Conservation (phyloP, 495 filamentous ascomycete species). For the Xylaria acuta region DNA sequence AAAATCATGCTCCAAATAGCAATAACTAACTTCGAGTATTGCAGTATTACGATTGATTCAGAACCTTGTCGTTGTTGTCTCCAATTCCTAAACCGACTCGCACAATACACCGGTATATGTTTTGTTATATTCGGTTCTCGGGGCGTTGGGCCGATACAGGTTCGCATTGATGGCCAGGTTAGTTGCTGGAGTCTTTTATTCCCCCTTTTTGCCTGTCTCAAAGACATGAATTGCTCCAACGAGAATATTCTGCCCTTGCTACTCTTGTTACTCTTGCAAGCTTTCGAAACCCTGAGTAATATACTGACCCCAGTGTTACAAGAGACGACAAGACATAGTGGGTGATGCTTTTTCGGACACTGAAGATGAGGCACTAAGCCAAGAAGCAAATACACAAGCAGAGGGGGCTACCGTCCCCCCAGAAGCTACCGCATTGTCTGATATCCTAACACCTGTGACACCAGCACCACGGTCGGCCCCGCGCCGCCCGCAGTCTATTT, state of each 20-base stretch:
- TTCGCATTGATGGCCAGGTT: conserved; percentile 25
- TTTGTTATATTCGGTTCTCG: conserved; percentile 24
- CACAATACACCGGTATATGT: conserved; percentile 30
- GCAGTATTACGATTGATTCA: conserved; percentile 35
- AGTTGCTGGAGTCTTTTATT: too few species aligned
- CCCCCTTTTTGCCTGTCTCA: too few species aligned
- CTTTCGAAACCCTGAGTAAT: too few species aligned
- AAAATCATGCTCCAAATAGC: too few species aligned
- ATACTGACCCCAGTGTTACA: too few species aligned
- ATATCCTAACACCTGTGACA: neutral
- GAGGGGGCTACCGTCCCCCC: neutral
- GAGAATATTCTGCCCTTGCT: too few species aligned
- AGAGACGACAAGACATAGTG: conserved; percentile 28
- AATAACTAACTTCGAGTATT: too few species aligned
- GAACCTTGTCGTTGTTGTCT: conserved; percentile 33
- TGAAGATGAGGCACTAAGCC: conserved; percentile 20
- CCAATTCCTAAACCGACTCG: conserved; percentile 29
- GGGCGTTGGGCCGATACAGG: conserved; percentile 33
- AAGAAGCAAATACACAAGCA: neutral
- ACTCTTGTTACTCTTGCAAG: too few species aligned
- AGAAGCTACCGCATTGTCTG: neutral
- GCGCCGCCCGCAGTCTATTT: neutral
- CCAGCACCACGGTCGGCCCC: too few species aligned
- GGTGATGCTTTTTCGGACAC: conserved; percentile 25
- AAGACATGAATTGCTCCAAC: too few species aligned